Evolutionary conservation across 1,284 basidiomycete genomes (phyloP), one percentile per base, ranked within the genome.

Genomic region (Athelia psychrophila): DNA sequence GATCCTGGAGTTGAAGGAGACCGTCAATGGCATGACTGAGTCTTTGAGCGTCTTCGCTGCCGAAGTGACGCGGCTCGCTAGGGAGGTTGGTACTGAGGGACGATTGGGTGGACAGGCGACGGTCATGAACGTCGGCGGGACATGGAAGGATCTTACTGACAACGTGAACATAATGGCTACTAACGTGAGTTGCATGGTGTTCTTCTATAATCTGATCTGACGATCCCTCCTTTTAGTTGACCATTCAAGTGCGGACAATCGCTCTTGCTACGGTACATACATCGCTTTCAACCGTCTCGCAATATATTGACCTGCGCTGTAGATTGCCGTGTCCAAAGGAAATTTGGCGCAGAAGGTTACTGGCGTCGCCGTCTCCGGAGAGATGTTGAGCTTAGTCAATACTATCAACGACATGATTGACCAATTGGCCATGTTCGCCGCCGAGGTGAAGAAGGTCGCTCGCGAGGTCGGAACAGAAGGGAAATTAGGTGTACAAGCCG

Each of bases 341-440:
- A 94, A 98, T 68, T 77, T 98, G 64, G 95, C 91, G 0, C 86
- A 93, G 66, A 98, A 98, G 76, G 95, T 98, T 57, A 87, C 80
- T 32, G 93, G 91, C 44, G 93, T 98, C 44, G 88, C 90, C 2
- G 95, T 97, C 3, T 91, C 92, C 9, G 97, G 96, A 69, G 97
- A 99, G 72, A 98, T 99, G 74, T 77, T 96, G 35, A 90, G 88
- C 60, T 79, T 99, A 58, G 92, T 95, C 24, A 93, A 94, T 70
- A 96, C 93, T 13, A 95, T 95, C 81, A 95, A 95, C 70, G 83
- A 89, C 68, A 98, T 97, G 94, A 96, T 97, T 74, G 93, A 95
- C 73, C 92, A 95, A 59, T 80, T 98, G 58, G 89, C 91, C 27
- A 93, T 96, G 63, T 99, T 94, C 70, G 93, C 94, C 30, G 87